Percentiles rank a stretch among this genome's conserved stretches.
phyloP scores from a whole-genome alignment of 2,329 filamentous ascomycete genomes.

The Pyricularia sp. region DNA sequence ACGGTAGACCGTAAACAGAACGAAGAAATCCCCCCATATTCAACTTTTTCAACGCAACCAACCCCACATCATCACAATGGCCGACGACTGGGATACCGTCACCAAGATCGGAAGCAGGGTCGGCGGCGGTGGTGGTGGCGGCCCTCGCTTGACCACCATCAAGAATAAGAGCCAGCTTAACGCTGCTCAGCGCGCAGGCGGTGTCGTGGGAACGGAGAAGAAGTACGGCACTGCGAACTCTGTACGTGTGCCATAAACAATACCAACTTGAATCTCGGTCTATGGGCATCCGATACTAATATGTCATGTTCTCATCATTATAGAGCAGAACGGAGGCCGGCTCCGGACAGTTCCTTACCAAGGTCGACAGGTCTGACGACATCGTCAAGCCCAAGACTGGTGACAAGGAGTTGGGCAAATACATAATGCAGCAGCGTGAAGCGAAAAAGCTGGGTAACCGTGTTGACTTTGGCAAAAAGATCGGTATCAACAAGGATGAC shows the following conservation, averaged over 20 bases:
- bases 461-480: not conserved
- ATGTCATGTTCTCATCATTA: not conserved
- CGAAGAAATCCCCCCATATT: slow-evolving; percentile 2
- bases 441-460: not conserved
- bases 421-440: not conserved
- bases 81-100: slow-evolving; percentile 72
- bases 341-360: slow-evolving; percentile 83
- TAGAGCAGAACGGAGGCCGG: not conserved
- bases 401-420: not conserved
- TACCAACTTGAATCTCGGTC: not conserved
- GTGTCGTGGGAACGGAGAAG: slow-evolving; percentile 81
- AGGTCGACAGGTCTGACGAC: slow-evolving; percentile 95
- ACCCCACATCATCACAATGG: slow-evolving; percentile 44
- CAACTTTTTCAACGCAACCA: slow-evolving; percentile 5
- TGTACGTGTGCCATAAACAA: slow-evolving; percentile 41
- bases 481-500: too few species aligned
- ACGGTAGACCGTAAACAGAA: not conserved
- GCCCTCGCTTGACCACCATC: slow-evolving; percentile 76
- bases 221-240: slow-evolving; percentile 71
- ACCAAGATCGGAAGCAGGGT: slow-evolving; percentile 92
- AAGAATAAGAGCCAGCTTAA: slow-evolving; percentile 78
- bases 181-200: slow-evolving; percentile 74
- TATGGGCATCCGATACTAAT: not conserved
- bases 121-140: slow-evolving; percentile 46
- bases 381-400: slow-evolving; percentile 94